Evolutionary conservation across 2,329 filamentous ascomycete genomes (phyloP).

Genomic region (Aspergillus uvarum): DNA sequence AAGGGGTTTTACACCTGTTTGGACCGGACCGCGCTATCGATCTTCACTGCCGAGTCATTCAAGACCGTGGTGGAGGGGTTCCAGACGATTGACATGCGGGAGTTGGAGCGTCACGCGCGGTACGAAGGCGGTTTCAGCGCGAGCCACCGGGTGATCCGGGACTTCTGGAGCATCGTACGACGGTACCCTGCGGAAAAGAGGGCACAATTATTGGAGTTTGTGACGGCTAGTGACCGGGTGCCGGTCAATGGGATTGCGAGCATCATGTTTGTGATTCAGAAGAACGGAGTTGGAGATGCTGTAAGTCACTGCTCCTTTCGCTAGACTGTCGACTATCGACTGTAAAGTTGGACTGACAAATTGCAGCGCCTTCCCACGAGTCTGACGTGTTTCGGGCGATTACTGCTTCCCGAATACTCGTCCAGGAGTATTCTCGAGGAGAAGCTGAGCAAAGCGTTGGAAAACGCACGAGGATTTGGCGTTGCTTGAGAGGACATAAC

Average conservation of each 20-base stretch:
- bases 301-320: conserved; percentile 27
- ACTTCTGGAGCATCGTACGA: conserved; percentile 86
- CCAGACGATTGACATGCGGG: conserved; percentile 73
- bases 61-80: conserved; percentile 80
- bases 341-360: conserved; percentile 5
- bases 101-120: conserved; percentile 67
- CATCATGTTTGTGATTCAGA: conserved; percentile 79
- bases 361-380: conserved; percentile 69
- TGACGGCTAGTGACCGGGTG: conserved; percentile 87
- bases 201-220: conserved; percentile 81
- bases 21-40: conserved; percentile 65
- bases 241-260: conserved; percentile 82
- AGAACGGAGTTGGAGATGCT: conserved; percentile 65
- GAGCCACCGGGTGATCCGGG: conserved; percentile 65
- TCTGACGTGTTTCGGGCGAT: conserved; percentile 87
- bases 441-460: conserved; percentile 79
- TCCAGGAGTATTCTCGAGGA: conserved; percentile 67
- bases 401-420: conserved; percentile 81
- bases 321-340: no score
- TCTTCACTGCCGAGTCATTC: conserved; percentile 70
- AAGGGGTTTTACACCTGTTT: conserved; percentile 77
- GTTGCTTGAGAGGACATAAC: conserved; percentile 56
- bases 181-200: conserved; percentile 62
- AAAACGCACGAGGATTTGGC: conserved; percentile 88
- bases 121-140: conserved; percentile 79